A percentile compares a stretch with the other conserved stretches of the same genome.
Evolutionary conservation across 2,329 filamentous ascomycete species (phyloP).

Genomic region (Calonectria pseudoturangicola): DNA sequence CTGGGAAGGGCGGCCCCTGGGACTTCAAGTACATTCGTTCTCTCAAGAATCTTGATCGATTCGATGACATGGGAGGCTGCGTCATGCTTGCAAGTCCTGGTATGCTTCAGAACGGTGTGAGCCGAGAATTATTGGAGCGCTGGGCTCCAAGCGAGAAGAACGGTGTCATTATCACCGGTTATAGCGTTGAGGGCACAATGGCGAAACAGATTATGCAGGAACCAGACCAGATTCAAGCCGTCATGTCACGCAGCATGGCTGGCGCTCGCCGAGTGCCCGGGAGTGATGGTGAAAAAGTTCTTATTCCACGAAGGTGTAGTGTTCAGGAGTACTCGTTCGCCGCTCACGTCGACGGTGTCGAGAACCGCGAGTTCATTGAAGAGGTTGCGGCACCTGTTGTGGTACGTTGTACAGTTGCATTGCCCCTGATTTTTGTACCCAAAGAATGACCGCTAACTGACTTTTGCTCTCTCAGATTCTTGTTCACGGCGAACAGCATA

Average conservation of each 20-base stretch:
- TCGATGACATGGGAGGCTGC: constrained; percentile 95
- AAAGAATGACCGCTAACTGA: constrained; percentile 44
- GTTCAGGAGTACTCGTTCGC: constrained; percentile 97
- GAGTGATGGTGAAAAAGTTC: constrained; percentile 87
- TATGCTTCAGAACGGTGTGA: constrained; percentile 98
- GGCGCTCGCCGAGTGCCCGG: constrained; percentile 77
- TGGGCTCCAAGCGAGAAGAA: constrained; percentile 98
- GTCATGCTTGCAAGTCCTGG: constrained; percentile 98
- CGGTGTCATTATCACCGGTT: constrained; percentile 98
- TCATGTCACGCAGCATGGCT: constrained; percentile 86
- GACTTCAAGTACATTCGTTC: constrained; percentile 97
- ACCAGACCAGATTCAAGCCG: constrained; percentile 93
- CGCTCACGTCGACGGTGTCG: constrained; percentile 95
- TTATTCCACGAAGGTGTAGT: constrained; percentile 94
- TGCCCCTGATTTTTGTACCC: neutral
- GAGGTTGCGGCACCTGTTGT: constrained; percentile 94
- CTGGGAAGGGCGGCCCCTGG: constrained; percentile 90
- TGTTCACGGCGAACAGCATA: constrained; percentile 97
- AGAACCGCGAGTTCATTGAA: constrained; percentile 98
- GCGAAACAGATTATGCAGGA: constrained; percentile 96
- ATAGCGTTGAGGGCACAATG: constrained; percentile 99
- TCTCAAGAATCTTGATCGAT: constrained; percentile 93
- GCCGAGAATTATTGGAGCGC: constrained; percentile 91
- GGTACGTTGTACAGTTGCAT: constrained; percentile 72
- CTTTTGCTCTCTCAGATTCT: constrained; percentile 78